phyloP scores from a whole-genome alignment of 1,284 basidiomycete species.

The Amylostereum areolatum region DNA sequence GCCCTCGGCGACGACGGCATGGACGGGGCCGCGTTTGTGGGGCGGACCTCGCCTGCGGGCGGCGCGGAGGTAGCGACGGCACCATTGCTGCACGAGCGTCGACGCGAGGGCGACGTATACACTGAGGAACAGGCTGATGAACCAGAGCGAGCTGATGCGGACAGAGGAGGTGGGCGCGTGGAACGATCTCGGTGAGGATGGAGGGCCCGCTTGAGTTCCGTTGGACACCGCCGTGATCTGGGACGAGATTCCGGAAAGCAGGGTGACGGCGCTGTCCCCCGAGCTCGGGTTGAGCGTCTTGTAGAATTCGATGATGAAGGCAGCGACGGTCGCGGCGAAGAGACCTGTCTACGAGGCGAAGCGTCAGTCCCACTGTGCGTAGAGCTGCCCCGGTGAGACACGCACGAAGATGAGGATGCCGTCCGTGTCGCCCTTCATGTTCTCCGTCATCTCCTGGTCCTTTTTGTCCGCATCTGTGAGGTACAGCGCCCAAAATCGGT shows the following conservation, averaged over 20 bases:
- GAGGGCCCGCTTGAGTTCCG: too few relatives aligned
- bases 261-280: too few relatives aligned
- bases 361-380: background rate
- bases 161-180: background rate
- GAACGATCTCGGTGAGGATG: background rate
- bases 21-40: background rate
- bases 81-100: conserved; percentile 13
- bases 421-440: conserved; percentile 40
- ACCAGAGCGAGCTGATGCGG: conserved; percentile 13
- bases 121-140: conserved; percentile 13
- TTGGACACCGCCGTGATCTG: too few relatives aligned
- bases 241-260: too few relatives aligned
- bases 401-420: conserved; percentile 36
- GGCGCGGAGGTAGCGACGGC: conserved; percentile 1
- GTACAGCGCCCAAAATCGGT: conserved; percentile 10
- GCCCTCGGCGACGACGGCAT: background rate
- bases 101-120: conserved; percentile 10
- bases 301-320: conserved; percentile 39
- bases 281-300: background rate
- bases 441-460: conserved; percentile 15
- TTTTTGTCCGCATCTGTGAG: conserved; percentile 10
- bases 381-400: background rate
- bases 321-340: conserved; percentile 39
- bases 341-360: conserved; percentile 26
- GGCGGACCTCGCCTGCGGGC: background rate